Conservation (phyloP, 2,329 filamentous ascomycete genomes). For the Neofusicoccum parvum region DNA sequence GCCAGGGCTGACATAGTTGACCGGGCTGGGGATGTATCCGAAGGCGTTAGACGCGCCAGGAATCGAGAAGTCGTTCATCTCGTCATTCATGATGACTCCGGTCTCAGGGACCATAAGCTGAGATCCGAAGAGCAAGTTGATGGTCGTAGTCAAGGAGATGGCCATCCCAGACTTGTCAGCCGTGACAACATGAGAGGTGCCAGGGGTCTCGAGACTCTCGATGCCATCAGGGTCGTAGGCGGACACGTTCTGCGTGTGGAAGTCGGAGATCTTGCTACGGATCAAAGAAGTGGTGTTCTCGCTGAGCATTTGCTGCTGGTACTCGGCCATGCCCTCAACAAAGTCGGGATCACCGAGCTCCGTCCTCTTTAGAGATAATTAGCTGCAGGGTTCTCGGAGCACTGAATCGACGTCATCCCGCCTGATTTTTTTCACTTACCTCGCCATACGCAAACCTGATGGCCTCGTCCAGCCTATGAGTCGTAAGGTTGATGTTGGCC, state of each 20-base stretch:
- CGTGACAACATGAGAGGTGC: constrained; percentile 73
- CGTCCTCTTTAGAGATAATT: constrained; percentile 51
- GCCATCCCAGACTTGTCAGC: constrained; percentile 75
- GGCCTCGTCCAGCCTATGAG: constrained; percentile 83
- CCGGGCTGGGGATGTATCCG: constrained; percentile 75
- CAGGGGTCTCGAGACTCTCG: constrained; percentile 69
- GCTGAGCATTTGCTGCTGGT: constrained; percentile 69
- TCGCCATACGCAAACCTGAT: constrained; percentile 85
- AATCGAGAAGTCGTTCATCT: constrained; percentile 75
- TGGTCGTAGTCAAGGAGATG: constrained; percentile 79
- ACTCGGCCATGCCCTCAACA: constrained; percentile 62
- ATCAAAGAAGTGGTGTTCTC: constrained; percentile 61
- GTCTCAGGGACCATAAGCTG: constrained; percentile 77
- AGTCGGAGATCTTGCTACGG: constrained; percentile 69
- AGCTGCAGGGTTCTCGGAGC: neutral
- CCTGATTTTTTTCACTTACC: constrained; percentile 15
- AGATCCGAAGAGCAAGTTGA: constrained; percentile 85
- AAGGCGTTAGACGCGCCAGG: constrained; percentile 78
- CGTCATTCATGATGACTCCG: constrained; percentile 72
- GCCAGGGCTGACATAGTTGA: constrained; percentile 78
- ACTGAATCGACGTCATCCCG: no score
- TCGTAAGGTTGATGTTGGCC: constrained; percentile 65
- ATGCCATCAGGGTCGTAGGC: constrained; percentile 72
- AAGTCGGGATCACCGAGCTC: constrained; percentile 81
- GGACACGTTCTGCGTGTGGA: constrained; percentile 68